Conservation (phyloP, 495 filamentous ascomycete species). For the Trichoderma orchidacearum region DNA sequence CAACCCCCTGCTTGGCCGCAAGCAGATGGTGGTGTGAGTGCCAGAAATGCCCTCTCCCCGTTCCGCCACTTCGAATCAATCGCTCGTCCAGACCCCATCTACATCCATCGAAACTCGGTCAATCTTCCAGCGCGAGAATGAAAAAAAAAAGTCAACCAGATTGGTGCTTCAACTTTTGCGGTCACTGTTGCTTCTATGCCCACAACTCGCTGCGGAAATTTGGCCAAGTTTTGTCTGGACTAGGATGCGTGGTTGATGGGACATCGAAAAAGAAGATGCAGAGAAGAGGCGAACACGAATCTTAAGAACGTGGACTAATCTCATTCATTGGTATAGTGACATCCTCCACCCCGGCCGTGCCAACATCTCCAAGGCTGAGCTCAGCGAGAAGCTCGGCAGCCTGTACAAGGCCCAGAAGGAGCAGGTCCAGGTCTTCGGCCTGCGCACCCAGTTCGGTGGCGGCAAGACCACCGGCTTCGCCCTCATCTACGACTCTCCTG, state of each 20-base stretch:
- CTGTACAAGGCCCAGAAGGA: slow-evolving; percentile 98
- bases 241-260: too few relatives aligned
- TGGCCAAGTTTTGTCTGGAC: too few relatives aligned
- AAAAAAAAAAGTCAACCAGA: too few relatives aligned
- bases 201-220: too few relatives aligned
- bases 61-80: not conserved
- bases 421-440: slow-evolving; percentile 91
- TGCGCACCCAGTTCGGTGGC: slow-evolving; percentile 97
- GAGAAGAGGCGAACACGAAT: too few relatives aligned
- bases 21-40: slow-evolving; percentile 99
- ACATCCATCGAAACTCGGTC: not conserved
- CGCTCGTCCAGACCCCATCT: not conserved
- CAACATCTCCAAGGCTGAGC: slow-evolving; percentile 98
- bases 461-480: slow-evolving; percentile 99
- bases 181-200: too few relatives aligned
- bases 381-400: slow-evolving; percentile 84
- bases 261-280: not conserved
- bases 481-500: slow-evolving; percentile 91
- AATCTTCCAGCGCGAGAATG: too few relatives aligned
- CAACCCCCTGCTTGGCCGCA: slow-evolving; percentile 94
- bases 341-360: slow-evolving; percentile 97
- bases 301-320: slow-evolving; percentile 6
- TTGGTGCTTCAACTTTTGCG: too few relatives aligned
- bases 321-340: slow-evolving; percentile 46
- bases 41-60: not conserved